Conservation (phyloP, 768 basidiomycete species). For the Xanthoconium purpureum region DNA sequence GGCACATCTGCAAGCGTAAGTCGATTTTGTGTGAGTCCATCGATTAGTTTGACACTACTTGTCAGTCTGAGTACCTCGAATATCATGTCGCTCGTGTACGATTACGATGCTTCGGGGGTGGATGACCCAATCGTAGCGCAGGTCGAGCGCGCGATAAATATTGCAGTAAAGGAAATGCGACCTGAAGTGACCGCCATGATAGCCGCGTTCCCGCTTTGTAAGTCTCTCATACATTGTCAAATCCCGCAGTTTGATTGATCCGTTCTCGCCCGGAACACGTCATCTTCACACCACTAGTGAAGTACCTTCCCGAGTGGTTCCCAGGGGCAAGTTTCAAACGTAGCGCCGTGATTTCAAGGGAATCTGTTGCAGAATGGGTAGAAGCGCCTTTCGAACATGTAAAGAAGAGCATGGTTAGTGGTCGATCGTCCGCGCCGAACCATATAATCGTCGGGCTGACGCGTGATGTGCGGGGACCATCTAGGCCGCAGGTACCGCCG, state of each 20-base stretch:
- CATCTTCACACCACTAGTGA: slow-evolving; percentile 7
- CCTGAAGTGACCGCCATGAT: slow-evolving; percentile 17
- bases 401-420: slow-evolving; percentile 20
- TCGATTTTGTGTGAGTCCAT: not conserved
- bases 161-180: slow-evolving; percentile 13
- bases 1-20: slow-evolving; percentile 25
- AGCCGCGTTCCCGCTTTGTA: slow-evolving; percentile 17
- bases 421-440: not conserved
- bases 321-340: slow-evolving; percentile 23
- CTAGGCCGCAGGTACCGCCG: slow-evolving; percentile 20
- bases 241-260: not conserved
- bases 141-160: slow-evolving; percentile 10
- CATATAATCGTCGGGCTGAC: not conserved
- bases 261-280: not conserved
- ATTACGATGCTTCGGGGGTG: slow-evolving; percentile 13
- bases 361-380: slow-evolving; percentile 7
- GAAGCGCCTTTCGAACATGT: slow-evolving; percentile 25
- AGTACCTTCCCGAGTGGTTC: slow-evolving; percentile 22
- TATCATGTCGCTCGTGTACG: slow-evolving; percentile 27
- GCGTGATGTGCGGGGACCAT: not conserved
- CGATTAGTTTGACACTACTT: not conserved
- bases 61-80: slow-evolving; percentile 20
- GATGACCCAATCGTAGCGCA: slow-evolving; percentile 22
- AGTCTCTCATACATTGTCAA: not conserved
- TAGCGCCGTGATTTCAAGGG: slow-evolving; percentile 12